Evolutionary conservation across 768 basidiomycete species (phyloP), one percentile per base, ranked within the genome.

Genomic region (Sistotremastrum suecicum): DNA sequence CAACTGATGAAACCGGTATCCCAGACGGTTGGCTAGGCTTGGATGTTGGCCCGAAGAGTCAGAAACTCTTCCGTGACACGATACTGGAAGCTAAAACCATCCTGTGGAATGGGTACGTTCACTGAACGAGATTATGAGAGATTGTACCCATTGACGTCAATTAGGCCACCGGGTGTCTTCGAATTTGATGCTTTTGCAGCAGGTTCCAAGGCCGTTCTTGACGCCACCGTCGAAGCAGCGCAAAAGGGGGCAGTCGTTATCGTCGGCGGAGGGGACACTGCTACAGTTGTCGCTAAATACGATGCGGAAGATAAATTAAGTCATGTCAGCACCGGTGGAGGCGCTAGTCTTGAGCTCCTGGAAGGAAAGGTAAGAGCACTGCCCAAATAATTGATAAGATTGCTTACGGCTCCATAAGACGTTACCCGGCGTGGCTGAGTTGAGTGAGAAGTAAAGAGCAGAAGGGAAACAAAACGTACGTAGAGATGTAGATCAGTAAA

Each of bases 261-360:
- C 55, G 82, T 98, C 47, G 94, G 94, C 45, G 91, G 90, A 54
- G 89, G 89, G 51, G 90, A 92, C 61, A 94, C 89, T 37, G 94
- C 94, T n/a, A 97, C 94, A 4, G 74, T 97, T 34, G 91, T 81
- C 45, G 91, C 86, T n/a, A 78, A 92, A 53, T 75, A 83, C 58
- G 69, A 68, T 7, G 78, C 78, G 11, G 94, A 99, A 63, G 79
- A 83, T 54, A 79, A 88, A 61, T 70, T 99, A 51, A 91, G 85
- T 64, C 94, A 99, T 65, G 89, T 99, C 56, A 89, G 85, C 61
- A 99, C 94, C 35, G 94, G 94, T 51, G 94, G 86, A 40, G 88
- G 88, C 43, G 89, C 89, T 32, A 85, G 83, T 59, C 76, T 99
- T 48, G 94, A 99, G 63, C 74, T 99, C 37, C 75, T 99, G 54